phyloP scores from a whole-genome alignment of 2,329 filamentous ascomycete genomes.

The Pezicula radicicola region DNA sequence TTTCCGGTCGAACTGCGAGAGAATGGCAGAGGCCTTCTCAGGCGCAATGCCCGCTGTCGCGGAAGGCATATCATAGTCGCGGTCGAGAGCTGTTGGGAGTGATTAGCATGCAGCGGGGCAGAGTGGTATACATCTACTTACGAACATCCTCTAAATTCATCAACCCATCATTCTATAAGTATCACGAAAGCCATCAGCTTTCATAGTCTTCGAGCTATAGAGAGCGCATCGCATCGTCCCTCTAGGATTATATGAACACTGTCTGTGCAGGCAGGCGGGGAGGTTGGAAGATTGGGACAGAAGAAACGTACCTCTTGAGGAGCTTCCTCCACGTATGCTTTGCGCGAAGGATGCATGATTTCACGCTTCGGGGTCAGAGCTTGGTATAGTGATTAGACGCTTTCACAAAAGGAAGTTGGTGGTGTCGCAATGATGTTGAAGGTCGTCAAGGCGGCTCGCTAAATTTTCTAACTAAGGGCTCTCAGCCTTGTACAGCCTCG shows the following conservation, averaged over 20 bases:
- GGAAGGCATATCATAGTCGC: conserved; percentile 61
- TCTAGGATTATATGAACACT: conserved; percentile 31
- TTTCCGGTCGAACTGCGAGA: conserved; percentile 81
- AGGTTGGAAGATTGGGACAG: conserved; percentile 10
- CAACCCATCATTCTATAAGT: conserved; percentile 34
- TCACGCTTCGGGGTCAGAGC: conserved; percentile 19
- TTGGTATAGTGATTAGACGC: no score
- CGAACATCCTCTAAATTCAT: conserved; percentile 62
- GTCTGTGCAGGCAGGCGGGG: conserved; percentile 17
- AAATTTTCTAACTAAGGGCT: not conserved
- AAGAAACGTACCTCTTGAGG: conserved; percentile 57
- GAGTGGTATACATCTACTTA: conserved; percentile 37
- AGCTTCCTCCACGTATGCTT: conserved; percentile 90
- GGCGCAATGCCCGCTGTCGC: conserved; percentile 26
- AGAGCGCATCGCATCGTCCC: conserved; percentile 6
- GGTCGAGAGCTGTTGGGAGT: conserved; percentile 58
- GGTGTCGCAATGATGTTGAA: no score
- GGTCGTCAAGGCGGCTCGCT: not conserved
- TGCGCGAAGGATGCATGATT: conserved; percentile 82
- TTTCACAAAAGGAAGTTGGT: not conserved
- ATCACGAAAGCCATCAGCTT: conserved; percentile 22
- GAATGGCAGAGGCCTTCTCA: conserved; percentile 29
- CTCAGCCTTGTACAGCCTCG: no score
- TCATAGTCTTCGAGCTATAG: conserved; percentile 8
- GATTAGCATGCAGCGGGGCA: conserved; percentile 4